phyloP scores from a whole-genome alignment of 352 stramenopile species.

The Phytopythium cucurbitacearum region DNA sequence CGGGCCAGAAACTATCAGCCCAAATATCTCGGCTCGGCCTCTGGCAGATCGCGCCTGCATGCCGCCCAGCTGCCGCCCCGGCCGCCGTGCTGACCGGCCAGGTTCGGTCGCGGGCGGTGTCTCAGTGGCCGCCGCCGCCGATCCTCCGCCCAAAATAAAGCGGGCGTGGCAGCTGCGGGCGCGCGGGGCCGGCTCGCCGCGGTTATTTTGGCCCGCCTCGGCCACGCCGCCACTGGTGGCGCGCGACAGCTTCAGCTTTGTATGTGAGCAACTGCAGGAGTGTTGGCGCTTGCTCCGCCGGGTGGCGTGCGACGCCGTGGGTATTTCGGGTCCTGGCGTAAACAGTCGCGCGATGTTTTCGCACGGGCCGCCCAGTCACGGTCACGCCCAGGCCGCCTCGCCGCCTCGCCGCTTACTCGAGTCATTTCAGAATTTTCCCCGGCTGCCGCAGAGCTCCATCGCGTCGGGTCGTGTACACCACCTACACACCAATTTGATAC shows the following conservation, averaged over 20 bases:
- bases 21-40: too few relatives aligned
- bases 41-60: too few relatives aligned
- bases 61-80: too few relatives aligned
- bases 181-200: too few relatives aligned
- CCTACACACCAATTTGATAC: conserved; percentile 9
- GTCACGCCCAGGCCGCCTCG: not conserved
- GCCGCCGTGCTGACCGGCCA: too few relatives aligned
- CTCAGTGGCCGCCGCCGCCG: too few relatives aligned
- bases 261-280: not conserved
- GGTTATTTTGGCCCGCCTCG: too few relatives aligned
- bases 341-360: conserved; percentile 22
- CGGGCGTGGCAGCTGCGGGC: too few relatives aligned
- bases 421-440: conserved; percentile 33
- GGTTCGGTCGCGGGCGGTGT: too few relatives aligned
- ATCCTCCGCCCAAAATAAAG: too few relatives aligned
- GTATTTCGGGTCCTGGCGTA: conserved; percentile 14
- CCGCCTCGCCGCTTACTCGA: not conserved
- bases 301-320: not conserved
- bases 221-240: too few relatives aligned
- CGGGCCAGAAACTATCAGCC: too few relatives aligned
- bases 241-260: not conserved
- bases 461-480: not conserved
- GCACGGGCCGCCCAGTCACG: conserved; percentile 12
- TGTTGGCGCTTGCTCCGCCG: not conserved
- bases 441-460: conserved; percentile 3